Conservation (phyloP, 2,329 filamentous ascomycete genomes). For the Aspergillus hortae region DNA sequence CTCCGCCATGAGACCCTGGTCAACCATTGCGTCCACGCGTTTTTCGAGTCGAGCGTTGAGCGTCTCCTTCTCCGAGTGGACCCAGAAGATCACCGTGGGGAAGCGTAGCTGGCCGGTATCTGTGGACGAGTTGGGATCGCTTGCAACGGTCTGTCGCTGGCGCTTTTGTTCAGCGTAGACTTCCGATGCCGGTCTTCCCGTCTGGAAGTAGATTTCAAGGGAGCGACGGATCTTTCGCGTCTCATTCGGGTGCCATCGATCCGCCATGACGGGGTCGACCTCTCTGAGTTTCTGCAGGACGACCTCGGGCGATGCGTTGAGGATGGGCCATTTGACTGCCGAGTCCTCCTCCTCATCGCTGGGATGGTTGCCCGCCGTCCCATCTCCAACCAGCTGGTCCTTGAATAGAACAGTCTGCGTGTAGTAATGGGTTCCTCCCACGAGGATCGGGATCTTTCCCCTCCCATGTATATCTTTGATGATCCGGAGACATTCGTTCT, state of each 20-base stretch:
- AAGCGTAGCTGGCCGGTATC: slow-evolving; percentile 44
- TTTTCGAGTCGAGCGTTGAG: slow-evolving; percentile 68
- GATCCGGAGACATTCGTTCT: slow-evolving; percentile 61
- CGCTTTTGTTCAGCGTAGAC: slow-evolving; percentile 75
- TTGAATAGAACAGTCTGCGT: slow-evolving; percentile 83
- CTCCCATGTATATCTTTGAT: slow-evolving; percentile 75
- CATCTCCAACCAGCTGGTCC: slow-evolving; percentile 56
- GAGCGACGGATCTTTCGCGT: slow-evolving; percentile 84
- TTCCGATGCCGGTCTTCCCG: slow-evolving; percentile 76
- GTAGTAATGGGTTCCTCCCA: slow-evolving; percentile 95
- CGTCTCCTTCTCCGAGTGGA: slow-evolving; percentile 67
- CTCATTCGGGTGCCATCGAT: slow-evolving; percentile 91
- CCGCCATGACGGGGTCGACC: slow-evolving; percentile 85
- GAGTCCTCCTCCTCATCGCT: slow-evolving; percentile 14
- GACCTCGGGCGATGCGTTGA: slow-evolving; percentile 66
- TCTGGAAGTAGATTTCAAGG: slow-evolving; percentile 82
- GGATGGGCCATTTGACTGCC: slow-evolving; percentile 60
- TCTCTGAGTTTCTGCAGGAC: slow-evolving; percentile 70
- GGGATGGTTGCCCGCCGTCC: slow-evolving; percentile 21
- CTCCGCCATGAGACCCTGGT: slow-evolving; percentile 61
- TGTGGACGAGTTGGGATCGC: slow-evolving; percentile 16
- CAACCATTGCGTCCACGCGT: slow-evolving; percentile 81
- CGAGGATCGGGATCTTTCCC: slow-evolving; percentile 80
- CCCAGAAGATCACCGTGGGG: slow-evolving; percentile 75
- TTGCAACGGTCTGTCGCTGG: slow-evolving; percentile 18